Evolutionary conservation across 2,329 filamentous ascomycete species (phyloP).

Genomic region (Pseudogymnoascus sp.): DNA sequence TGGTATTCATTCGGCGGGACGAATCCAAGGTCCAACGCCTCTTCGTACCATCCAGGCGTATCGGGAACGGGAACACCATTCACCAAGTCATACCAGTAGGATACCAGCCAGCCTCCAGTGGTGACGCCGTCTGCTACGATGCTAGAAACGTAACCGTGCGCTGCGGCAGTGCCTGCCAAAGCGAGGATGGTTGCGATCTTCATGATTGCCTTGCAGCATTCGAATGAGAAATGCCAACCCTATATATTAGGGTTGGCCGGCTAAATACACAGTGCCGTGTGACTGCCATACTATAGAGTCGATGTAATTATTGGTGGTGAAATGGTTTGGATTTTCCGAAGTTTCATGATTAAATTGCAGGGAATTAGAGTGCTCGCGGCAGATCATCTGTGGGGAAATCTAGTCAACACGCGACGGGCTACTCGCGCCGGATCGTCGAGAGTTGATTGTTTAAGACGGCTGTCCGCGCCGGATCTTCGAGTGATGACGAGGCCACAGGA

Average conservation of each 20-base stretch:
- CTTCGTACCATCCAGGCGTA: conserved; percentile 45
- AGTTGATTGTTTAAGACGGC: not conserved
- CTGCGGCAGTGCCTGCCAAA: conserved; percentile 32
- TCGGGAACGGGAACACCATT: not conserved
- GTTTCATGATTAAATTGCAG: conserved; percentile 1
- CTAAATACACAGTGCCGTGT: not conserved
- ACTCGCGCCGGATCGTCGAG: not conserved
- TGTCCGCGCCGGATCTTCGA: not conserved
- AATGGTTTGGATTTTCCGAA: not conserved
- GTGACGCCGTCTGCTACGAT: conserved; percentile 37
- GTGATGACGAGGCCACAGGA: not conserved
- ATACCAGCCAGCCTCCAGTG: not conserved
- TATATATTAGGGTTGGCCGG: conserved; percentile 2
- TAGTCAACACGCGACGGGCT: not conserved
- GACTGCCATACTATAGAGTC: conserved; percentile 2
- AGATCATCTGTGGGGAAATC: not conserved
- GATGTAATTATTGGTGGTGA: not conserved
- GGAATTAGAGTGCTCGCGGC: not conserved
- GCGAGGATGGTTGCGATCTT: not conserved
- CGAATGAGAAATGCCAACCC: not conserved
- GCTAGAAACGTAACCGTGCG: conserved; percentile 38
- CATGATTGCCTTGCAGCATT: not conserved
- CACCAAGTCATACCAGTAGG: not conserved
- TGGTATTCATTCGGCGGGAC: conserved; percentile 40
- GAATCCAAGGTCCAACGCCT: conserved; percentile 44